Base-by-base conservation (phyloP, 768 basidiomycete species). In the Chalciporus piperatus region DNA sequence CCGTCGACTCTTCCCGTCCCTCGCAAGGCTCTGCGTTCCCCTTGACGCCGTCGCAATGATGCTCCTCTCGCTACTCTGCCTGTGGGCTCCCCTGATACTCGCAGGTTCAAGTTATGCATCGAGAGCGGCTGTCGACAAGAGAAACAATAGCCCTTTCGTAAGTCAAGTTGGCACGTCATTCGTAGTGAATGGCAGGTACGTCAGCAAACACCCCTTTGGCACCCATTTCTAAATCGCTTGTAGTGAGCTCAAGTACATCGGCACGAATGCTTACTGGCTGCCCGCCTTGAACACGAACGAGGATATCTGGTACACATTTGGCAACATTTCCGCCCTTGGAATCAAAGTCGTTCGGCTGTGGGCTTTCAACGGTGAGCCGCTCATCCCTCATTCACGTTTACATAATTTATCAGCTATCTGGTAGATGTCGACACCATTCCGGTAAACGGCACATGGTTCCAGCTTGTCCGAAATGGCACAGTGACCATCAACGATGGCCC, bases 201-300 rank as follows among this genome's bases (percentile, higher is more conserved):
- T 33, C 6, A 1, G 3, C 2, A 13, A 16, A 20, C 33, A 13
- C 42, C 41, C 44, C 37, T 47, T 41, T 30, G 4, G 2, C 43
- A 16, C 22, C 22, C 43, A 38, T 43, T 46, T 13, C 55, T 65
- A 70, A 52, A 44, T 57, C 69, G 51, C 41, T 40, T 46, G 19
- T 57, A 77, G 76, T 44, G 45, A 68, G 13, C 72, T 80, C 50
- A 56, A 58, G 37, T 80, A 74, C 50, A 62, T 76, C 11, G 80
- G 83, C 14, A 85, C 86, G 1, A 83, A 83, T 52, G 82, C 78
- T 2, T 87, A 87, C 67, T 89, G 86, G 87, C 60, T 89, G 30
- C 67, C 76, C 27, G 66, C 72, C 38, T 62, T 88, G 30, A 83
- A 84, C 60, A 63, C 72, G 23, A 64, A 77, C 42, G 62, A 71